Evolutionary conservation across 345 rosid species (phyloP).

Genomic region (Carallia pectinifolia): DNA sequence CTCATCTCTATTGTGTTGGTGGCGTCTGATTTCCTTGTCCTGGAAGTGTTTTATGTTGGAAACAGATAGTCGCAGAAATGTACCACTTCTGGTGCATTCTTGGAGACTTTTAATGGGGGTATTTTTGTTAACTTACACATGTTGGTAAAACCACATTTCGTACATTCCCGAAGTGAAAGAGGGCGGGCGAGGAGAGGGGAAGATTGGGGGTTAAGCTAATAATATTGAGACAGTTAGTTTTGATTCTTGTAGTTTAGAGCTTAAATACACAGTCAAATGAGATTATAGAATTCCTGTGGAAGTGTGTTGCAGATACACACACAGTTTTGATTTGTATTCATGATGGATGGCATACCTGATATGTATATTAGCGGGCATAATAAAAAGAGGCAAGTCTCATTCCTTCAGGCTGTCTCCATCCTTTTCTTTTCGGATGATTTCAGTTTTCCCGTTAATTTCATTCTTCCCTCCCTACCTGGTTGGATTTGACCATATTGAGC

Average conservation of each 20-base stretch:
- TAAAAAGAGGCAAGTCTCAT: neutral
- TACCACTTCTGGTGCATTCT: conserved; percentile 1
- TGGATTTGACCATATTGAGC: too few relatives aligned
- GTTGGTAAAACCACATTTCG: neutral
- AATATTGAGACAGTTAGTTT: neutral
- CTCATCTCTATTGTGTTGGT: neutral
- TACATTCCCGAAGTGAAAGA: too few relatives aligned
- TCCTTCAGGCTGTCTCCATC: neutral
- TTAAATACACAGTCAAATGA: neutral
- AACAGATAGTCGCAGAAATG: neutral
- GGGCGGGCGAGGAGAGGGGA: too few relatives aligned
- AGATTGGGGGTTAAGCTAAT: neutral
- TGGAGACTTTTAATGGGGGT: neutral
- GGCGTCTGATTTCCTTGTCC: conserved; percentile 13
- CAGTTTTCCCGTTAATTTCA: too few relatives aligned
- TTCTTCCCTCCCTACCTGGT: too few relatives aligned
- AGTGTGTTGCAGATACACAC: neutral
- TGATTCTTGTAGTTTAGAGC: too few relatives aligned
- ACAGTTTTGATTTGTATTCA: conserved; percentile 1
- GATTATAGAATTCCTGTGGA: neutral
- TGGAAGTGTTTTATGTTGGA: conserved; percentile 13
- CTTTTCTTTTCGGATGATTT: neutral
- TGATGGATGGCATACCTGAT: neutral
- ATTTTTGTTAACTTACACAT: neutral
- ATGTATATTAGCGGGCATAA: neutral